Evolutionary conservation across 202 grass and related monocot genomes (phyloP).

Genomic region (Setaria viridis): DNA sequence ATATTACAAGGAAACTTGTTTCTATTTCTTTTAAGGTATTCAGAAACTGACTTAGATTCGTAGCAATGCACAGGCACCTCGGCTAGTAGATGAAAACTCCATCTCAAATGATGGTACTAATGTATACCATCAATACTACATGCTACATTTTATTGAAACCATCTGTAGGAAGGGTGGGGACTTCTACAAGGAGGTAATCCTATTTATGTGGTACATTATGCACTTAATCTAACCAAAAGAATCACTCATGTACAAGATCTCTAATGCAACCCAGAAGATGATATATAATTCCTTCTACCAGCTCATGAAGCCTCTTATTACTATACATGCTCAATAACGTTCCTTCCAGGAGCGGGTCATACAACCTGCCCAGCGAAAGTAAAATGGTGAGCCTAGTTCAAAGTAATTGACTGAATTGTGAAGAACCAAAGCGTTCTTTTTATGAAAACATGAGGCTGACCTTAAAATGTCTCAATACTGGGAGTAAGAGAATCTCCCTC

Average conservation of each 20-base stretch:
- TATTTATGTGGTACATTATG: constrained; percentile 42
- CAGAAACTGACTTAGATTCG: neutral
- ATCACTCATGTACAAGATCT: constrained; percentile 42
- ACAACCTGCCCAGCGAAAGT: constrained; percentile 26
- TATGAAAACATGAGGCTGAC: constrained; percentile 32
- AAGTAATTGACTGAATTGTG: neutral
- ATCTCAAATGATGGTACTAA: neutral
- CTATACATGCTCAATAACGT: constrained; percentile 42
- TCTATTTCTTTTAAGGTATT: neutral
- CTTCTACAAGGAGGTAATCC: constrained; percentile 42
- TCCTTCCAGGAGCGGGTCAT: neutral
- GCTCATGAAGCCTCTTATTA: constrained; percentile 40
- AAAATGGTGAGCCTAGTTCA: neutral
- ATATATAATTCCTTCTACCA: constrained; percentile 6
- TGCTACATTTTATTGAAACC: constrained; percentile 32
- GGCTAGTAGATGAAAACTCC: neutral
- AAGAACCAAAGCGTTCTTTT: neutral
- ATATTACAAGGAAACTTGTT: no score
- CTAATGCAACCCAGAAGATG: constrained; percentile 36
- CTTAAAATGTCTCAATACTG: constrained; percentile 62
- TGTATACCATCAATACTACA: neutral
- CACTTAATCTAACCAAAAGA: constrained; percentile 50
- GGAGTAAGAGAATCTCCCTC: constrained; percentile 48
- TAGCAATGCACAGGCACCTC: neutral
- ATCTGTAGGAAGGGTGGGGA: neutral